Base-by-base conservation (phyloP, 345 rosid species). In the Mercurialis annua region DNA sequence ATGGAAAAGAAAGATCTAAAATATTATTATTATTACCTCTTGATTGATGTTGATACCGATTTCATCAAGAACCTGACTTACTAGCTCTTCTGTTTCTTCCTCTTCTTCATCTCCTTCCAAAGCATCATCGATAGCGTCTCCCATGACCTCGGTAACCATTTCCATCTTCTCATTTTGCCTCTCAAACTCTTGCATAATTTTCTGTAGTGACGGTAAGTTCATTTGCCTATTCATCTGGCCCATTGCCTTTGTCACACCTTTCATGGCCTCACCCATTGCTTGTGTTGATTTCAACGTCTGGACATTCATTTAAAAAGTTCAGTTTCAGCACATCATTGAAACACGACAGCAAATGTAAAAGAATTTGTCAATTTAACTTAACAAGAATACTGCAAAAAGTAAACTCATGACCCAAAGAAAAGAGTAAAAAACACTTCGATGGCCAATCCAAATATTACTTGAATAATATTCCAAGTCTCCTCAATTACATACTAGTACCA, bases 201-300 rank as follows among this genome's bases (percentile, higher is more conserved):
- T 91, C 83, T 91, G 91, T 59, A 91, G 70, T 5, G 92, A 81
- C 1, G 97, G 97, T 58, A 91, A 81, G 77, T 91, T 91, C 97
- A 91, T 91, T 81, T 91, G 96, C 68, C 88, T 77, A 71, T 89
- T 91, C 96, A 91, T 91, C 67, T 89, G 96, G 17, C 92, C 96
- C 97, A 91, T 88, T 33, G 97, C 97, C 80, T 87, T 91, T 5
- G 96, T 91, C 70, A 87, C 92, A n/a, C 97, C 92, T 77, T 89
- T 87, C 97, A 91, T 91, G 5, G 96, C 97, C 82, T 89, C 97
- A 33, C 97, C 96, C 97, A 91, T 89, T 16, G 96, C 93, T 79
- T 89, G 96, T 7, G 97, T 91, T 18, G 96, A 89, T 77, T 91
- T 91, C 80, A 91, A 61, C 5, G 96, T 91, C 97, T 91, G 78